These are phyloP conservation scores for Blepharisma japonicum DNA, from an alignment of 73 alveolate genomes.

Conservation along the genomic window DNA sequence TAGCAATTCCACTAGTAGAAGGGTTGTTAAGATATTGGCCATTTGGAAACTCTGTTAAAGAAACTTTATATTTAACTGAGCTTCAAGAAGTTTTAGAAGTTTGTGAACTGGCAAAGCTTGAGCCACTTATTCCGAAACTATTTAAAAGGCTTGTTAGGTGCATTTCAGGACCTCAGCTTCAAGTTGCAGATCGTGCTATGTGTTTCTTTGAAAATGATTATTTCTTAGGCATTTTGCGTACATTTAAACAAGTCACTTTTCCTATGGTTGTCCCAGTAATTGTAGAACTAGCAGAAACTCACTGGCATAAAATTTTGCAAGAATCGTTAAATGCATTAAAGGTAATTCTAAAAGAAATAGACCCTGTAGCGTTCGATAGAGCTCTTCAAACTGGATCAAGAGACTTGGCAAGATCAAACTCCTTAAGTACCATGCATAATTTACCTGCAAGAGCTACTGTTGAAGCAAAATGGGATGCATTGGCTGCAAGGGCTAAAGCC, in stretches of 20 bases:
- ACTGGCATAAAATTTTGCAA: slow-evolving; percentile 82
- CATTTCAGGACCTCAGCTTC: slow-evolving; percentile 83
- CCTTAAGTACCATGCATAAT: slow-evolving; percentile 23
- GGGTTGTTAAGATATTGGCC: slow-evolving; percentile 92
- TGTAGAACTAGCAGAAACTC: slow-evolving; percentile 75
- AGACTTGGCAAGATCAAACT: slow-evolving; percentile 10
- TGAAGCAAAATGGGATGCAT: slow-evolving; percentile 30
- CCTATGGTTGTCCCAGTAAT: slow-evolving; percentile 84
- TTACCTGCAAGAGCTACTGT: neutral
- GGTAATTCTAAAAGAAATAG: slow-evolving; percentile 77
- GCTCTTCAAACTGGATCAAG: slow-evolving; percentile 54
- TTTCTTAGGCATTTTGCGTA: slow-evolving; percentile 69
- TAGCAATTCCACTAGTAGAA: slow-evolving; percentile 76
- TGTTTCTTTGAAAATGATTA: slow-evolving; percentile 86
- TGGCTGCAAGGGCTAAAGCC: neutral
- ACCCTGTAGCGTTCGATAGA: slow-evolving; percentile 75
- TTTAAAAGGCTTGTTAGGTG: slow-evolving; percentile 81
- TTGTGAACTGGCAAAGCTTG: slow-evolving; percentile 80
- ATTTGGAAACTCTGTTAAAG: slow-evolving; percentile 90
- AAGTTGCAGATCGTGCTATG: slow-evolving; percentile 93
- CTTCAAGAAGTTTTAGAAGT: slow-evolving; percentile 86
- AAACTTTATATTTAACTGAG: slow-evolving; percentile 85
- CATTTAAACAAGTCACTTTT: slow-evolving; percentile 76
- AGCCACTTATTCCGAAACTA: slow-evolving; percentile 69
- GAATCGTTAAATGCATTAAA: slow-evolving; percentile 78